Conservation (phyloP, 306 rosid genomes). For the Dalbergia oliveri region DNA sequence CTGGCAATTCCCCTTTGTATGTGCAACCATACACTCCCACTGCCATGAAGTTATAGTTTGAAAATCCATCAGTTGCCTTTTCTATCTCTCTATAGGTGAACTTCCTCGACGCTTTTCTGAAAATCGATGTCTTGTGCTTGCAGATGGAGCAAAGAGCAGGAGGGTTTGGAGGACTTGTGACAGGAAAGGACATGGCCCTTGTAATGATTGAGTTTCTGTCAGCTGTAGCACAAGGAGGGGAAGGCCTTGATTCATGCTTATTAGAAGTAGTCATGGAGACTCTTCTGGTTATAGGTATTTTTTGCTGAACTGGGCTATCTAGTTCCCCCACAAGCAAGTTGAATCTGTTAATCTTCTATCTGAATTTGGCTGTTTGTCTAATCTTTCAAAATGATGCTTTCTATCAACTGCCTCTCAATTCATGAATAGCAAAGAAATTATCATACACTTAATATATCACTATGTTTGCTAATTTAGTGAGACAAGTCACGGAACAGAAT, state of each 20-base stretch:
- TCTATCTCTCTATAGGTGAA: constrained; percentile 40
- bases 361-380: neutral
- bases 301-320: neutral
- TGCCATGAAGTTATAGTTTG: constrained; percentile 36
- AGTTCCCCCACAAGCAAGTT: neutral
- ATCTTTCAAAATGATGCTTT: neutral
- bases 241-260: neutral
- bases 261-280: neutral
- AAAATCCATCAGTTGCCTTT: constrained; percentile 40
- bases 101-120: constrained; percentile 35
- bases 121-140: constrained; percentile 31
- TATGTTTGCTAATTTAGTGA: neutral
- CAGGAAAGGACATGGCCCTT: constrained; percentile 36
- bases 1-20: constrained; percentile 36
- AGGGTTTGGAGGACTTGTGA: constrained; percentile 28
- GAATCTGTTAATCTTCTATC: neutral
- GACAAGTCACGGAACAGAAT: neutral
- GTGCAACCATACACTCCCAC: constrained; percentile 36
- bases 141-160: constrained; percentile 45
- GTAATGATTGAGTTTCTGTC: constrained; percentile 37
- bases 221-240: neutral
- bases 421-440: neutral
- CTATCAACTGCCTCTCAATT: constrained; percentile 2
- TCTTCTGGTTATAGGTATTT: neutral
- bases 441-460: neutral